phyloP scores from a whole-genome alignment of 2,329 filamentous ascomycete genomes.

The Fusarium longipes region DNA sequence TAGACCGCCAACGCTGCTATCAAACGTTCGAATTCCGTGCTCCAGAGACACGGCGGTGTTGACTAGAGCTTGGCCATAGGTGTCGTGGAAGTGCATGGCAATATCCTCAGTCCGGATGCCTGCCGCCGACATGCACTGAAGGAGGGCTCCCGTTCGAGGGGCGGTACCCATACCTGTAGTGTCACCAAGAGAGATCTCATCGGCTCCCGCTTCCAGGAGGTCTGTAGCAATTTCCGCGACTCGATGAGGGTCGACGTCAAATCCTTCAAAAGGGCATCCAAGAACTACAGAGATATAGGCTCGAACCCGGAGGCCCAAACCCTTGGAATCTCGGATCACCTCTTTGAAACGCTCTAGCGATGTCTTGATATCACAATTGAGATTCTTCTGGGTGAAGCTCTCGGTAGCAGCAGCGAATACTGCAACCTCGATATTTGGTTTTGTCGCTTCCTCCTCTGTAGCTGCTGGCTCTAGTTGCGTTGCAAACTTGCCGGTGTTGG shows the following conservation, averaged over 20 bases:
- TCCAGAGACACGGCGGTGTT: conserved; percentile 83
- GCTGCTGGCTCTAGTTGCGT: conserved; percentile 61
- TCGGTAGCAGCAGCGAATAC: conserved; percentile 88
- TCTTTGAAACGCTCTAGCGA: conserved; percentile 76
- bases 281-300: conserved; percentile 86
- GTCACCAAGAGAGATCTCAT: conserved; percentile 90
- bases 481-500: conserved; percentile 61
- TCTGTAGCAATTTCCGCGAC: conserved; percentile 75
- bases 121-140: conserved; percentile 72
- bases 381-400: conserved; percentile 81
- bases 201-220: conserved; percentile 86
- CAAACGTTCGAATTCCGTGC: conserved; percentile 81
- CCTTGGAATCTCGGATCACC: conserved; percentile 76
- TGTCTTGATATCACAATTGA: conserved; percentile 81
- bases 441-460: conserved; percentile 54
- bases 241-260: conserved; percentile 70
- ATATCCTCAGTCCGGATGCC: conserved; percentile 77
- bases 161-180: conserved; percentile 91
- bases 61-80: conserved; percentile 85
- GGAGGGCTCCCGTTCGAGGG: conserved; percentile 72
- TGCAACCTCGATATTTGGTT: conserved; percentile 74
- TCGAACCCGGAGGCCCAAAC: conserved; percentile 73
- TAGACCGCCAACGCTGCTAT: conserved; percentile 81
- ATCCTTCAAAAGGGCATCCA: conserved; percentile 80
- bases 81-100: conserved; percentile 90